phyloP scores from a whole-genome alignment of 2,329 filamentous ascomycete species.

The Colletotrichum siamense region DNA sequence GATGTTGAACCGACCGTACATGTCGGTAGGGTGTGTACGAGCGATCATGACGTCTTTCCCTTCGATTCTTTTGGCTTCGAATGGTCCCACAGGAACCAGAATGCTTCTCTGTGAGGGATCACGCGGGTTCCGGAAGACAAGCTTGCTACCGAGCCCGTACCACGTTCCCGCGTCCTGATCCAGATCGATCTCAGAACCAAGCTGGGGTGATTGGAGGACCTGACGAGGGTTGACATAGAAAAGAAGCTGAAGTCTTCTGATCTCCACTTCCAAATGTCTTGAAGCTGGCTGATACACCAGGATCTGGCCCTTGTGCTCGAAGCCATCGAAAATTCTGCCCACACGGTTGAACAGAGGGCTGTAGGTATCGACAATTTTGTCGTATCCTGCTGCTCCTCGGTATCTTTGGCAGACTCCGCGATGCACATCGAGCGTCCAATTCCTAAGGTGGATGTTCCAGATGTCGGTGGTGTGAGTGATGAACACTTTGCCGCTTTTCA shows the following conservation, averaged over 20 bases:
- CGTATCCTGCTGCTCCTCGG: neutral
- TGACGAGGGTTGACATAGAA: constrained; percentile 54
- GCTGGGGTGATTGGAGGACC: constrained; percentile 52
- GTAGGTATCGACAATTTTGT: constrained; percentile 53
- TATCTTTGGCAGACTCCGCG: constrained; percentile 23
- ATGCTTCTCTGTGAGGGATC: constrained; percentile 52
- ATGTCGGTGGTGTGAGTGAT: constrained; percentile 29
- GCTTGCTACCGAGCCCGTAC: constrained; percentile 63
- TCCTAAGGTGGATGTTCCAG: constrained; percentile 16
- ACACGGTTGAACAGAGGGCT: constrained; percentile 45
- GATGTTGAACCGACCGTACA: constrained; percentile 57
- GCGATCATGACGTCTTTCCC: constrained; percentile 18
- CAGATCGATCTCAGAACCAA: constrained; percentile 57
- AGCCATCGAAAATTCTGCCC: constrained; percentile 50
- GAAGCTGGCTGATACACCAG: constrained; percentile 49
- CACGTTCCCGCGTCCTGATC: constrained; percentile 65
- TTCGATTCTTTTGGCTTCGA: constrained; percentile 1
- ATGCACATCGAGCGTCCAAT: constrained; percentile 40
- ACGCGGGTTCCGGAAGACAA: constrained; percentile 55
- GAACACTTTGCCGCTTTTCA: constrained; percentile 29
- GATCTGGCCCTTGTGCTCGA: constrained; percentile 50
- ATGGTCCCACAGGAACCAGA: constrained; percentile 55
- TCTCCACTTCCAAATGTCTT: constrained; percentile 46
- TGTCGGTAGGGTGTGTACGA: constrained; percentile 36
- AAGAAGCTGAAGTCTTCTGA: constrained; percentile 56